phyloP scores from a whole-genome alignment of 768 basidiomycete species.

The Russula virescens region DNA sequence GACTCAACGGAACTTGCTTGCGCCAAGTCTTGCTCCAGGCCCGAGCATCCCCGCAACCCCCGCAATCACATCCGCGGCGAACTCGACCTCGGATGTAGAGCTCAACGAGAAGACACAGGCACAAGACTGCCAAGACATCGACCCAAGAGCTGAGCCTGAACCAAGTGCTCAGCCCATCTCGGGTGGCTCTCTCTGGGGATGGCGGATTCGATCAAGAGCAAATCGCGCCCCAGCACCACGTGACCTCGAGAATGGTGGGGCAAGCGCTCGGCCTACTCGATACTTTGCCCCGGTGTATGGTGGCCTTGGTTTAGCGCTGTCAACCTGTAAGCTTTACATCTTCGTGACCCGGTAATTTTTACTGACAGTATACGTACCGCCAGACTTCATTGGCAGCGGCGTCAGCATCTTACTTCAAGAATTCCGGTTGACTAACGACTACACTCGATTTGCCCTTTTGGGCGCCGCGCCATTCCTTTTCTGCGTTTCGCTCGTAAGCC shows the following conservation, averaged over 20 bases:
- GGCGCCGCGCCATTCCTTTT: conserved; percentile 64
- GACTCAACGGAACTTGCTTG: conserved; percentile 34
- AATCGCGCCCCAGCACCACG: conserved; percentile 17
- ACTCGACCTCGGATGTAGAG: conserved; percentile 47
- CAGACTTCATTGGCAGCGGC: conserved; percentile 69
- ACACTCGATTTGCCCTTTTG: conserved; percentile 59
- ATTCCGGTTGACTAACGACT: conserved; percentile 58
- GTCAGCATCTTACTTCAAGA: conserved; percentile 55
- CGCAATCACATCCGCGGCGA: conserved; percentile 40
- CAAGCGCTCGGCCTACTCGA: conserved; percentile 35
- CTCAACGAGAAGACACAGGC: conserved; percentile 47
- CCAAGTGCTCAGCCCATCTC: conserved; percentile 11
- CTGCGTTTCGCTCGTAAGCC: conserved; percentile 65
- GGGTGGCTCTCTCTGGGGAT: conserved; percentile 27
- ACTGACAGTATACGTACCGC: neutral
- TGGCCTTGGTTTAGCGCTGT: conserved; percentile 61
- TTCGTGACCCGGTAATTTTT: neutral
- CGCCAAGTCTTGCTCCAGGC: neutral
- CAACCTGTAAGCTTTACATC: conserved; percentile 43
- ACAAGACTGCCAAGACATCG: conserved; percentile 21
- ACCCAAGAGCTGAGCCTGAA: neutral
- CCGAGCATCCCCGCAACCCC: conserved; percentile 36
- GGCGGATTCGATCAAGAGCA: conserved; percentile 30
- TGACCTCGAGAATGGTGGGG: conserved; percentile 50
- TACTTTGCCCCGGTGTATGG: conserved; percentile 69